These are phyloP conservation scores for Ettlia oleoabundans DNA, from an alignment of 139 green algal genomes.

Conservation along the genomic window DNA sequence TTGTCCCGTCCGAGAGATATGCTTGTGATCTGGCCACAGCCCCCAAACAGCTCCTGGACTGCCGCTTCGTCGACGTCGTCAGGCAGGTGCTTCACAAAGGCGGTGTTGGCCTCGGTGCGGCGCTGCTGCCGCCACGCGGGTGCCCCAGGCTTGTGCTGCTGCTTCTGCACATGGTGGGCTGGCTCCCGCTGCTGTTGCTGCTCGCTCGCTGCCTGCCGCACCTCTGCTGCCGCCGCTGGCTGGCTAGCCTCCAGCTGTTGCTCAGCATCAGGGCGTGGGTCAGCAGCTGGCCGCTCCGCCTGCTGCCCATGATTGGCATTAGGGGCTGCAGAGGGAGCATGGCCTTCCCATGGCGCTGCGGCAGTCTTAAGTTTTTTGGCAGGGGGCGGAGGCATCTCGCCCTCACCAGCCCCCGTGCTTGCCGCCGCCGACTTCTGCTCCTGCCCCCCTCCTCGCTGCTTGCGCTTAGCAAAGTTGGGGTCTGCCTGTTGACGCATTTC, in stretches of 20 bases:
- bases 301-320: background rate
- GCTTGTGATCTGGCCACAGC: constrained; percentile 50
- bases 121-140: constrained; percentile 29
- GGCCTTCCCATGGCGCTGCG: background rate
- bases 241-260: background rate
- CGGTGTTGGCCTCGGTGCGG: constrained; percentile 41
- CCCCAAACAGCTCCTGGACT: constrained; percentile 62
- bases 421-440: too few species aligned
- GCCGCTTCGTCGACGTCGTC: constrained; percentile 41
- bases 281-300: background rate
- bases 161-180: background rate
- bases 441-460: constrained; percentile 17
- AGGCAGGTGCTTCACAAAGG: constrained; percentile 61
- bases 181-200: constrained; percentile 8
- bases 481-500: constrained; percentile 69
- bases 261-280: background rate
- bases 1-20: constrained; percentile 61
- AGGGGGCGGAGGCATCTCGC: constrained; percentile 12
- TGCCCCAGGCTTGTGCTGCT: background rate
- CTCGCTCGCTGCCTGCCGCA: background rate
- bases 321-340: background rate
- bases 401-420: background rate
- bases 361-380: constrained; percentile 12
- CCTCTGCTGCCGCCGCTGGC: background rate
- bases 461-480: constrained; percentile 67